Evolutionary conservation across 352 stramenopile genomes (phyloP).

Genomic region (Sclerospora graminicola): DNA sequence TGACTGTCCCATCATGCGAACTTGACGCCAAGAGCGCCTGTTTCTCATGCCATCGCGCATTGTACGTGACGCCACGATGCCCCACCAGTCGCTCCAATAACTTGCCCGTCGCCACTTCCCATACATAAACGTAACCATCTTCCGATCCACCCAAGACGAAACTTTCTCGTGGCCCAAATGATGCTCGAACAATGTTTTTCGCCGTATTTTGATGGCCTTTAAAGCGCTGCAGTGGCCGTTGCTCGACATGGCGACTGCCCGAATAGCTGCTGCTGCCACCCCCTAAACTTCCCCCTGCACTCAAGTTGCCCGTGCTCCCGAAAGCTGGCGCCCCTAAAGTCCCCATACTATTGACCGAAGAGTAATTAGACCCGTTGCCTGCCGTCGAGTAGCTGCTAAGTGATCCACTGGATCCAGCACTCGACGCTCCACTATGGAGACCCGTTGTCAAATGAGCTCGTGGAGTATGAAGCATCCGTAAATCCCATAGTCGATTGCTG

Average conservation of each 20-base stretch:
- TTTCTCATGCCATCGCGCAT: slow-evolving; percentile 80
- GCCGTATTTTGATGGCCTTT: slow-evolving; percentile 86
- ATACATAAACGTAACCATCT: slow-evolving; percentile 81
- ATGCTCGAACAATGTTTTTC: slow-evolving; percentile 80
- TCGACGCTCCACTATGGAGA: slow-evolving; percentile 14
- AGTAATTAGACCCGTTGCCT: slow-evolving; percentile 8
- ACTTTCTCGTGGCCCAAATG: slow-evolving; percentile 75
- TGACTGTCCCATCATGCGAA: slow-evolving; percentile 83
- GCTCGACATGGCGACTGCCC: slow-evolving; percentile 29
- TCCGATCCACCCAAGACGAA: slow-evolving; percentile 84
- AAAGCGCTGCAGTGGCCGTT: slow-evolving; percentile 75
- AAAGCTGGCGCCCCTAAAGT: slow-evolving; percentile 10
- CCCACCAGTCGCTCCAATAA: slow-evolving; percentile 70
- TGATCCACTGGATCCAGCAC: slow-evolving; percentile 17
- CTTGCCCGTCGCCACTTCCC: slow-evolving; percentile 80
- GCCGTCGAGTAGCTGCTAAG: slow-evolving; percentile 14
- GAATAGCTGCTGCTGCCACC: slow-evolving; percentile 16
- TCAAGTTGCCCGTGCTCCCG: slow-evolving; percentile 18
- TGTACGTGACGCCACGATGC: slow-evolving; percentile 76
- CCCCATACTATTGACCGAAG: slow-evolving; percentile 12
- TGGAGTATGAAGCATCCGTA: slow-evolving; percentile 76
- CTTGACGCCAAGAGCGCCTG: slow-evolving; percentile 77
- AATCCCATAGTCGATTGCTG: slow-evolving; percentile 83
- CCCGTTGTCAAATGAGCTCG: slow-evolving; percentile 43
- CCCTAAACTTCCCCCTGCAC: slow-evolving; percentile 13